phyloP scores from a whole-genome alignment of 2,329 filamentous ascomycete genomes.

The Fusarium aywerte region DNA sequence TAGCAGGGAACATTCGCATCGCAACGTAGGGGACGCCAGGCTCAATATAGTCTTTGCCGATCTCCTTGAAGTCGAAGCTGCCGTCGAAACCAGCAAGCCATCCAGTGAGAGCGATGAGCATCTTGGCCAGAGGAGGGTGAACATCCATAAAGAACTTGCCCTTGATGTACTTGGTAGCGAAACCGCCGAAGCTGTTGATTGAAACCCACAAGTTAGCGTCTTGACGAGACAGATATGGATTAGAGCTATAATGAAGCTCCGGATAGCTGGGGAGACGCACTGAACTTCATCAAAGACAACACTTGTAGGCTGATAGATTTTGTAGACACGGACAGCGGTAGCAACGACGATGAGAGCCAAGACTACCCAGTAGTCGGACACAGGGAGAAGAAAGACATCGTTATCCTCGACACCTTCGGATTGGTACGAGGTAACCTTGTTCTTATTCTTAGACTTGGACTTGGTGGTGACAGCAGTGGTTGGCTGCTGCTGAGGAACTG shows the following conservation, averaged over 20 bases:
- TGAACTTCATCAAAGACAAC: conserved; percentile 99
- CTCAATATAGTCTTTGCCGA: conserved; percentile 98
- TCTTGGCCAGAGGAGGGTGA: conserved; percentile 96
- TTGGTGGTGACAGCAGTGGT: conserved; percentile 27
- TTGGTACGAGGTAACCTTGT: conserved; percentile 68
- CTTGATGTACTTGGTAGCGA: conserved; percentile 99
- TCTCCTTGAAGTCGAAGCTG: conserved; percentile 98
- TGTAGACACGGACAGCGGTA: conserved; percentile 85
- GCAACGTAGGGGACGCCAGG: conserved; percentile 95
- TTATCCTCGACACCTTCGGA: conserved; percentile 87
- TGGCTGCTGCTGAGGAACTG: conserved; percentile 20
- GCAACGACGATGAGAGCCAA: conserved; percentile 78
- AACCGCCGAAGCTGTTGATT: conserved; percentile 85
- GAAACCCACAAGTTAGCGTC: conserved; percentile 27
- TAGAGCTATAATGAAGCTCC: conserved; percentile 4
- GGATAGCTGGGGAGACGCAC: conserved; percentile 65
- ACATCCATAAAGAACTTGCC: conserved; percentile 99
- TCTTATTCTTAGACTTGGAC: conserved; percentile 46
- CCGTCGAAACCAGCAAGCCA: conserved; percentile 96
- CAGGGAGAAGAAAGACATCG: conserved; percentile 88
- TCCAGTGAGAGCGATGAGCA: conserved; percentile 93
- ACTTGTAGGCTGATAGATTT: conserved; percentile 94
- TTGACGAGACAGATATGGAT: neutral
- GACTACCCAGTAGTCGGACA: conserved; percentile 84
- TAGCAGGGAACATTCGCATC: conserved; percentile 92